These are phyloP conservation scores for Arthrinium puccinioides DNA, from an alignment of 2,329 filamentous ascomycete species.

Conservation along the genomic window DNA sequence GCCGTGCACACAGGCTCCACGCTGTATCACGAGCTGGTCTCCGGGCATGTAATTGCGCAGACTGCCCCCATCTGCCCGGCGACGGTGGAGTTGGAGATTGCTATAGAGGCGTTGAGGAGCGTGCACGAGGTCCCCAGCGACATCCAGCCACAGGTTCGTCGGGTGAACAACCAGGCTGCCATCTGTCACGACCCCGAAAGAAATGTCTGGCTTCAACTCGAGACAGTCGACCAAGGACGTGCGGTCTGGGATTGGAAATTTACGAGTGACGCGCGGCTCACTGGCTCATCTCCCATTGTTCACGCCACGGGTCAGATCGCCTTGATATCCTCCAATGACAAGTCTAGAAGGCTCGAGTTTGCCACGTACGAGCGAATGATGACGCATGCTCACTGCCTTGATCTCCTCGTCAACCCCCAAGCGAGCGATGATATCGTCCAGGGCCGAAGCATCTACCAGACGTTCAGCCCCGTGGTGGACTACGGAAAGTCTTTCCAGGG, in stretches of 20 bases:
- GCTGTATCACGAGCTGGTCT: conserved; percentile 25
- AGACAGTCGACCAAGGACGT: conserved; percentile 7
- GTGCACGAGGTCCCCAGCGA: too few relatives aligned
- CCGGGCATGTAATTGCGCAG: conserved; percentile 29
- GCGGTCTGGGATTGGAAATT: conserved; percentile 21
- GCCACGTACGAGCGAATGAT: neutral
- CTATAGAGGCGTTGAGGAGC: conserved; percentile 21
- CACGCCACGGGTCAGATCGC: neutral
- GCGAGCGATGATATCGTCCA: conserved; percentile 23
- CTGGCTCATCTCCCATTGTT: neutral
- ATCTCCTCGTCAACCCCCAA: conserved; percentile 15
- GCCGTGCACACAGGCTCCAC: conserved; percentile 29
- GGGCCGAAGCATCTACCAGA: conserved; percentile 27
- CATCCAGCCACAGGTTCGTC: conserved; percentile 5
- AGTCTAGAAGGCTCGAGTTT: neutral
- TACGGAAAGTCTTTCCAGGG: conserved; percentile 23
- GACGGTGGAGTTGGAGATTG: conserved; percentile 27
- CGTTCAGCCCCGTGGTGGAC: conserved; percentile 26
- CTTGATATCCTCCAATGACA: neutral
- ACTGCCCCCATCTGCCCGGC: conserved; percentile 31
- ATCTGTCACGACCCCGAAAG: conserved; percentile 11
- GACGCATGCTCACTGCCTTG: neutral
- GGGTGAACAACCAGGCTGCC: conserved; percentile 9
- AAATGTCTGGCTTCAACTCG: conserved; percentile 20
- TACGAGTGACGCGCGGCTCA: neutral